A percentile compares a stretch with the other conserved stretches of the same genome.
Evolutionary conservation across 495 filamentous ascomycete species (phyloP).

Genomic region (Xylaria palmicola): DNA sequence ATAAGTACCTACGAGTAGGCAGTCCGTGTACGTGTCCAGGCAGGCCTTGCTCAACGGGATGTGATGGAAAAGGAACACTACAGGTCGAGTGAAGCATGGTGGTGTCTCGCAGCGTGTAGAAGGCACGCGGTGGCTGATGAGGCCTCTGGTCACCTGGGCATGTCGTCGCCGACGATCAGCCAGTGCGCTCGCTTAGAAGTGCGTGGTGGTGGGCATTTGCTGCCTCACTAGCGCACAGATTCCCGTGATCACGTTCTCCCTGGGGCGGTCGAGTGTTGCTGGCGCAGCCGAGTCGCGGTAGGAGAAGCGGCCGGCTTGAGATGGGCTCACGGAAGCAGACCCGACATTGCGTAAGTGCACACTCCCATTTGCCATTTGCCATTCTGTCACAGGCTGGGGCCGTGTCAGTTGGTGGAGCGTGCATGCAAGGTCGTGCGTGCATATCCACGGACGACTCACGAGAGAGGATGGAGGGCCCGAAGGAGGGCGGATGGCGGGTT

Average conservation of each 20-base stretch:
- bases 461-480: not conserved
- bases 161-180: not conserved
- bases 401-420: not conserved
- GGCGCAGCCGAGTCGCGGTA: not conserved
- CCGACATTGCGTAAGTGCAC: conserved; percentile 3
- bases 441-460: not conserved
- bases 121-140: no score
- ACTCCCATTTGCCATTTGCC: conserved; percentile 11
- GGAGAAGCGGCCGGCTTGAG: conserved; percentile 2
- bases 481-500: conserved; percentile 2
- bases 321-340: conserved; percentile 10
- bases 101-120: no score
- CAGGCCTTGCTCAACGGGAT: no score
- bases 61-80: no score
- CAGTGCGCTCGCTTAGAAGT: not conserved
- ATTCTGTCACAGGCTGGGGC: not conserved
- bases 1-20: no score
- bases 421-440: conserved; percentile 5
- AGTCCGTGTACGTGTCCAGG: no score
- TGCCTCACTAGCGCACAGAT: conserved; percentile 3
- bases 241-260: conserved; percentile 2
- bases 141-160: not conserved
- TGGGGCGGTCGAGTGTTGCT: not conserved
- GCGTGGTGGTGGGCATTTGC: not conserved
- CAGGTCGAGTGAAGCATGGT: no score